phyloP scores from a whole-genome alignment of 257 asterid genomes.

The Jacaranda mimosifolia region DNA sequence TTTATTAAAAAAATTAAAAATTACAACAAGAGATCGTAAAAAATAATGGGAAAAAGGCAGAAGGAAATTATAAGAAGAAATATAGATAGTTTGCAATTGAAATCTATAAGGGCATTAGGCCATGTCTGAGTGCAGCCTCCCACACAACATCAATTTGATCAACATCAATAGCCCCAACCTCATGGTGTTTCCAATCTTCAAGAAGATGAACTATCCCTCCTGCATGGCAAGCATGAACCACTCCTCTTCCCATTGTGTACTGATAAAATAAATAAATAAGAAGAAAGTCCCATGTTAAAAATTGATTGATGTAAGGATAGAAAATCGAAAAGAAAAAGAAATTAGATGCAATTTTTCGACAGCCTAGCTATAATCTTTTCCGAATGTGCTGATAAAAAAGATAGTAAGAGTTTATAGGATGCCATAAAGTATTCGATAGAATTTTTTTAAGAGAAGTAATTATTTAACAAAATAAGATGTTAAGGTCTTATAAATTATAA shows the following conservation, averaged over 20 bases:
- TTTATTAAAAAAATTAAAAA: too few species aligned
- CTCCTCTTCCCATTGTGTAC: slow-evolving; percentile 93
- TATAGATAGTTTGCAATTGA: slow-evolving; percentile 11
- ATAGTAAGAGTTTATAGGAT: too few species aligned
- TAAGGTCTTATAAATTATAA: too few species aligned
- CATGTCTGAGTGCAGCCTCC: slow-evolving; percentile 93
- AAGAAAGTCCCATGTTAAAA: not conserved
- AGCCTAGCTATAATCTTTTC: too few species aligned
- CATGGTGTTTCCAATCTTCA: slow-evolving; percentile 91
- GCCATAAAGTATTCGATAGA: too few species aligned
- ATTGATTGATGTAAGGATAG: not conserved
- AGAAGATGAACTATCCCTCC: slow-evolving; percentile 91
- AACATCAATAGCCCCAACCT: slow-evolving; percentile 84
- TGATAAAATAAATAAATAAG: slow-evolving; percentile 34
- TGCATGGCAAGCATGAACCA: slow-evolving; percentile 97
- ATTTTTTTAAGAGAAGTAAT: too few species aligned
- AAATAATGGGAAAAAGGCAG: too few species aligned
- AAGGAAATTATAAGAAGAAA: not conserved
- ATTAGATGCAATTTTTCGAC: not conserved
- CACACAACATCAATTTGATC: slow-evolving; percentile 87
- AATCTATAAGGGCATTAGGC: slow-evolving; percentile 66
- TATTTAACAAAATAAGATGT: too few species aligned
- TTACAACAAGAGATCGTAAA: too few species aligned
- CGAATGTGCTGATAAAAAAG: too few species aligned
- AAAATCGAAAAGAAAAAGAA: not conserved